Percentiles rank a stretch among this genome's conserved stretches.
phyloP scores from a whole-genome alignment of 306 rosid genomes.

The Cucumis hystrix region DNA sequence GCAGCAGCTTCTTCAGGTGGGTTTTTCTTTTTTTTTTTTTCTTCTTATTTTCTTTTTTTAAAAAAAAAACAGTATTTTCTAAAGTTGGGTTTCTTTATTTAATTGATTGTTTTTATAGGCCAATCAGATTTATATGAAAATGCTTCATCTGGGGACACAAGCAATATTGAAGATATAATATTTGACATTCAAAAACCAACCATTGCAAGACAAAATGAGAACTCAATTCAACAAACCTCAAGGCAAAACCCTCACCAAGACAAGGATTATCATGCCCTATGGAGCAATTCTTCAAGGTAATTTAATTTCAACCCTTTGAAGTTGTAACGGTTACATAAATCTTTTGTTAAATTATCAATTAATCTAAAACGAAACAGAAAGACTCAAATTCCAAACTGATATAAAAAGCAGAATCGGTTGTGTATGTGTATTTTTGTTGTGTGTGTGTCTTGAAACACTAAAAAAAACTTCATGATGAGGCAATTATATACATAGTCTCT shows the following conservation, averaged over 20 bases:
- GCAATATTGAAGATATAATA: conserved; percentile 57
- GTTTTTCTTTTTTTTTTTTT: not conserved
- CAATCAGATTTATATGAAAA: conserved; percentile 62
- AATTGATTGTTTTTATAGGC: conserved; percentile 13
- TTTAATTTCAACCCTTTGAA: not conserved
- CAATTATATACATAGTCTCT: conserved; percentile 31
- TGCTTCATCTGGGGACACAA: conserved; percentile 69
- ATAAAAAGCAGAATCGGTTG: not conserved
- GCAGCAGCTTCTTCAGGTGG: conserved; percentile 34
- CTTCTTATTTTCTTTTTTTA: not conserved
- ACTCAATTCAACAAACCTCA: conserved; percentile 37
- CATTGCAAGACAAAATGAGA: conserved; percentile 21
- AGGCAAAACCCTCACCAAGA: conserved; percentile 37
- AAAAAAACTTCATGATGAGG: conserved; percentile 41
- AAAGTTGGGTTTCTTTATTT: not conserved
- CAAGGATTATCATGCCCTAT: conserved; percentile 40
- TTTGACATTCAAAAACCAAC: conserved; percentile 43
- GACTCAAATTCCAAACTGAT: not conserved
- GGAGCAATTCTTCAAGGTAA: conserved; percentile 70
- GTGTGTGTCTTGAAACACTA: conserved; percentile 10
- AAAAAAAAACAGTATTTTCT: not conserved
- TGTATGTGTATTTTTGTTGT: conserved; percentile 10
- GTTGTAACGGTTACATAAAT: no score
- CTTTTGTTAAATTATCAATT: no score
- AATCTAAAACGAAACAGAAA: no score